phyloP scores from a whole-genome alignment of 75 land plant species.

The Gnetum montanum region DNA sequence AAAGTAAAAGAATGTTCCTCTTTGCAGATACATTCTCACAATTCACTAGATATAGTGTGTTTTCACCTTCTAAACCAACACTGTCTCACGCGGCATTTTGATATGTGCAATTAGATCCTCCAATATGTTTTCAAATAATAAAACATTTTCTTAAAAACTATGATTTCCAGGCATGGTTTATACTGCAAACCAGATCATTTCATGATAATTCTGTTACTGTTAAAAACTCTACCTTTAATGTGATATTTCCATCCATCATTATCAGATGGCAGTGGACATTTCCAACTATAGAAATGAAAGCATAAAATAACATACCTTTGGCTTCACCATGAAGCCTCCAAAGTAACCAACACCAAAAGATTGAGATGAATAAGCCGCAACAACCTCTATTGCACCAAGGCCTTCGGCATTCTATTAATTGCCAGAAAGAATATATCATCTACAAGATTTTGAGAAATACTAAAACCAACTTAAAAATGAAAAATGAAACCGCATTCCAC shows the following conservation, averaged over 20 bases:
- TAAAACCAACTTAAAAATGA: neutral
- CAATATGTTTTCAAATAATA: neutral
- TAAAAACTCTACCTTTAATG: no score
- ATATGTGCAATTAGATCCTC: no score
- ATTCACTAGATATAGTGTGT: no score
- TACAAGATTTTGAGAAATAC: neutral
- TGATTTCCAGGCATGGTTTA: neutral
- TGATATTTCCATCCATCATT: neutral
- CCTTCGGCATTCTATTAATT: conserved; percentile 14
- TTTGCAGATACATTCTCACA: no score
- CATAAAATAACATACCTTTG: conserved; percentile 51
- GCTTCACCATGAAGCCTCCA: conserved; percentile 74
- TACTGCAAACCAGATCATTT: neutral
- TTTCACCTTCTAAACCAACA: no score
- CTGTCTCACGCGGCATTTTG: no score
- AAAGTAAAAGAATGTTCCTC: no score
- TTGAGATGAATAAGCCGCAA: conserved; percentile 69
- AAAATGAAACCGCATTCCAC: conserved; percentile 10
- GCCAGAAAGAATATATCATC: conserved; percentile 1
- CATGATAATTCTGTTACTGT: neutral
- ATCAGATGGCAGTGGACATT: neutral
- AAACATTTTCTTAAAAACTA: neutral
- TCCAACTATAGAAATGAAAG: neutral
- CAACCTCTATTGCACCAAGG: conserved; percentile 63
- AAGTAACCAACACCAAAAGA: conserved; percentile 94